Evolutionary conservation across 768 basidiomycete species (phyloP).

Genomic region (Boletus sp.): DNA sequence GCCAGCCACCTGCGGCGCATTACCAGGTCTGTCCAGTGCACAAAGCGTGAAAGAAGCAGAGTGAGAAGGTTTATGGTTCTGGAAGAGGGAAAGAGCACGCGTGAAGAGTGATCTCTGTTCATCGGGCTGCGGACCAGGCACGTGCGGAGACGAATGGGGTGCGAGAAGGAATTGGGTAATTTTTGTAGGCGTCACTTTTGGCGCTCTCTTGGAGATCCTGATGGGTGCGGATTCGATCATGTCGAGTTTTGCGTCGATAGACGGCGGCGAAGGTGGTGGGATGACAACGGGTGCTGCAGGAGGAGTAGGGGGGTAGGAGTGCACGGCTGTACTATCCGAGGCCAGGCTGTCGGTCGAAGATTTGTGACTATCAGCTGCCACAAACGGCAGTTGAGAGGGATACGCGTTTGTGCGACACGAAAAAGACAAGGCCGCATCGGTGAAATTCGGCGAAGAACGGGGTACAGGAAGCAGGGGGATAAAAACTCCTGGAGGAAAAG

Average conservation of each 20-base stretch:
- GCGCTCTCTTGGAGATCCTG: not conserved
- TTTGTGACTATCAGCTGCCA: constrained; percentile 8
- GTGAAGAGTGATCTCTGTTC: constrained; percentile 45
- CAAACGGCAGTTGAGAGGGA: constrained; percentile 21
- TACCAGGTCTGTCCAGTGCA: constrained; percentile 18
- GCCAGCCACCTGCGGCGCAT: constrained; percentile 12
- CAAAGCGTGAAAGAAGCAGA: constrained; percentile 63
- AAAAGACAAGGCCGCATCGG: constrained; percentile 52
- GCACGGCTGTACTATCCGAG: constrained; percentile 37
- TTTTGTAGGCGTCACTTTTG: constrained; percentile 15
- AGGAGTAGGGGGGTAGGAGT: constrained; percentile 62
- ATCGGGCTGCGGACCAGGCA: constrained; percentile 27
- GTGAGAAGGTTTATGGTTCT: constrained; percentile 51
- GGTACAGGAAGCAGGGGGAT: constrained; percentile 55
- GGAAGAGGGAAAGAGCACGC: constrained; percentile 49
- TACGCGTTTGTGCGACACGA: constrained; percentile 47
- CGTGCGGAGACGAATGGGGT: constrained; percentile 41
- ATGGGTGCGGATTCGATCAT: constrained; percentile 9
- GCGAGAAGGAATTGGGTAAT: constrained; percentile 54
- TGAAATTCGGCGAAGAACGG: constrained; percentile 44
- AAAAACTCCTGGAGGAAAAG: constrained; percentile 61
- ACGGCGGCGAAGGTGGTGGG: constrained; percentile 35
- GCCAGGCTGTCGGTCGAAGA: constrained; percentile 28
- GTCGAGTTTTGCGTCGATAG: constrained; percentile 31
- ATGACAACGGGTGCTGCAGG: constrained; percentile 33